phyloP scores from a whole-genome alignment of 148 eudicot species.

The Arbutus unedo region DNA sequence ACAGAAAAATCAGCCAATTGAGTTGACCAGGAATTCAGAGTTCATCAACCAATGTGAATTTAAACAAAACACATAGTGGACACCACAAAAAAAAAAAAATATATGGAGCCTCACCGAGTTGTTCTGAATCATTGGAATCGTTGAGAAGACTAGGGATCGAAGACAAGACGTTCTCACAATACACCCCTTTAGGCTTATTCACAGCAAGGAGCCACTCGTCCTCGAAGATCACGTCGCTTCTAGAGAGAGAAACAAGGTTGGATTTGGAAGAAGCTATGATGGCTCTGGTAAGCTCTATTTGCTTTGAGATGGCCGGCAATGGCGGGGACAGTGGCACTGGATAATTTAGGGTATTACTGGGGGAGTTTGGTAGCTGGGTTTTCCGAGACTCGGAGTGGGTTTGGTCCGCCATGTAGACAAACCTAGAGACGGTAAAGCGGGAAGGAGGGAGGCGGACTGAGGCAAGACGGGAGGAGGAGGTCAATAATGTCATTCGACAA shows the following conservation, averaged over 20 bases:
- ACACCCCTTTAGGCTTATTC: conserved; percentile 77
- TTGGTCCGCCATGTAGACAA: conserved; percentile 28
- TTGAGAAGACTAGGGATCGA: conserved; percentile 47
- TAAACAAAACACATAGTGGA: not conserved
- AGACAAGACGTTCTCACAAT: conserved; percentile 71
- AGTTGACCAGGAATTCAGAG: not conserved
- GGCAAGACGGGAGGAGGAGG: conserved; percentile 7
- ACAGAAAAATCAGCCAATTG: not conserved
- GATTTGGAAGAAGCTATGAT: conserved; percentile 88
- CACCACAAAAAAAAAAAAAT: not conserved
- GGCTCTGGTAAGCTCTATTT: conserved; percentile 77
- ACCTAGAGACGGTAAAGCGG: conserved; percentile 6
- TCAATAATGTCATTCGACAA: conserved; percentile 14
- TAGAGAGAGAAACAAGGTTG: conserved; percentile 43
- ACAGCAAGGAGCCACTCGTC: conserved; percentile 85
- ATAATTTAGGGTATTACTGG: conserved; percentile 30
- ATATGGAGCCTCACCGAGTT: conserved; percentile 21
- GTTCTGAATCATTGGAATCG: conserved; percentile 21
- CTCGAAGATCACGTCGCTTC: conserved; percentile 56
- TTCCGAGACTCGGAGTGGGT: conserved; percentile 27
- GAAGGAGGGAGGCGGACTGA: not conserved
- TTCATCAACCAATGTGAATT: not conserved
- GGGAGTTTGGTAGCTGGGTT: conserved; percentile 27
- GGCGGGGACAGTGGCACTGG: conserved; percentile 86
- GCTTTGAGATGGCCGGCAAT: conserved; percentile 66